Evolutionary conservation across 768 basidiomycete genomes (phyloP).

Genomic region (Rhodotorula sphaerocarpa): DNA sequence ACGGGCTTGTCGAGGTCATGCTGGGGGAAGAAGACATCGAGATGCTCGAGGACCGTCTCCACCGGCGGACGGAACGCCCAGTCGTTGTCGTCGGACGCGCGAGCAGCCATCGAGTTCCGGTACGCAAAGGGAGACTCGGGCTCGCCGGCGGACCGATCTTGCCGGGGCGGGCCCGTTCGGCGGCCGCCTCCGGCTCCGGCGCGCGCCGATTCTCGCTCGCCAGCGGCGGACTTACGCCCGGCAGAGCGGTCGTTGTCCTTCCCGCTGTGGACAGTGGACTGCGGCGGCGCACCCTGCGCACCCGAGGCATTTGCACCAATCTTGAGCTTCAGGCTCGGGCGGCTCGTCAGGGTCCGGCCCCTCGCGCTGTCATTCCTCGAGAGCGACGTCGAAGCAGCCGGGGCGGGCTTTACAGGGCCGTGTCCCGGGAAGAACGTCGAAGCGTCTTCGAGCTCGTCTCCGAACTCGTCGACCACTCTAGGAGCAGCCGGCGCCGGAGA

Average conservation of each 20-base stretch:
- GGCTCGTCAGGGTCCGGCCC: slow-evolving; percentile 11
- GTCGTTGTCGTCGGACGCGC: slow-evolving; percentile 27
- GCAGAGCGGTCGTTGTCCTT: not conserved
- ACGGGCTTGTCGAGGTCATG: slow-evolving; percentile 94
- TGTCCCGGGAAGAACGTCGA: slow-evolving; percentile 29
- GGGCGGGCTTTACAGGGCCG: not conserved
- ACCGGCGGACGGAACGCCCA: slow-evolving; percentile 39
- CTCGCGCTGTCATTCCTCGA: not conserved
- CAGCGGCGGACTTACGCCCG: not conserved
- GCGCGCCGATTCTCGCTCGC: not conserved
- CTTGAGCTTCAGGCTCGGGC: slow-evolving; percentile 24
- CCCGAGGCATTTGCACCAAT: slow-evolving; percentile 4
- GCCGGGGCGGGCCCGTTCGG: slow-evolving; percentile 4
- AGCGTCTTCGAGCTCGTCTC: slow-evolving; percentile 25
- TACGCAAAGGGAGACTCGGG: slow-evolving; percentile 8
- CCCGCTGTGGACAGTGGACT: not conserved
- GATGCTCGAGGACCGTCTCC: slow-evolving; percentile 83
- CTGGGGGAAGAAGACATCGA: slow-evolving; percentile 91
- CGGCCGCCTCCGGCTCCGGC: not conserved
- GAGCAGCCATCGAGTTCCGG: slow-evolving; percentile 29
- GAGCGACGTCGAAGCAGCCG: slow-evolving; percentile 1
- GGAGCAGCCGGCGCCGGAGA: not conserved
- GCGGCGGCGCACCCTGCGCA: not conserved
- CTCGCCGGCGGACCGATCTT: slow-evolving; percentile 15
- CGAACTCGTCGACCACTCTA: slow-evolving; percentile 27